Evolutionary conservation across 495 filamentous ascomycete species (phyloP), one percentile per base, ranked within the genome.

Genomic region (Parmelia sp.): DNA sequence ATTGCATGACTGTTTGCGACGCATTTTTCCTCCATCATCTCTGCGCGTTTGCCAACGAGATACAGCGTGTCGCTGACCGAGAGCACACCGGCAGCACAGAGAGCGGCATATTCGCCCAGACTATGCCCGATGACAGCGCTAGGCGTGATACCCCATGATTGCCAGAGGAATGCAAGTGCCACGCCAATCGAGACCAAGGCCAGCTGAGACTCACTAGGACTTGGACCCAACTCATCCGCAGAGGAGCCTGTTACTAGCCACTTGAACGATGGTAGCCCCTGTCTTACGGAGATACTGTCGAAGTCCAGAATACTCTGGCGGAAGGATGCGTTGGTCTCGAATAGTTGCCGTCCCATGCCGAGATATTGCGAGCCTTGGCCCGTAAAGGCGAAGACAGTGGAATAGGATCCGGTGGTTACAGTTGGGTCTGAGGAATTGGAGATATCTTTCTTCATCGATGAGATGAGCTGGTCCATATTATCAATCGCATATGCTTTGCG

Each of bases 311-410:
- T 68, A 10, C 68, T 59, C 8, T 56, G 35, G 11, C 68, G 71
- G 69, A 77, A 79, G 8, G 31, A 39, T 1, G 66, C 62, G 19
- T 59, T 68, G 19, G 62, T 60, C 19, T 70, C 64, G 25, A 68
- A 77, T 0, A 81, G 63, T n/a, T 75, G 51, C 25, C 61, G 37
- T 17, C 62, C 69, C 60, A 73, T 69, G 4, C 60, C 67, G 33
- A 68, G 60, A 37, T 86, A 87, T 49, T 84, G 81, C 1, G 83
- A 79, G 17, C 88, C 88, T 70, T 90, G 88, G 31, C 88, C 88
- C 19, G 86, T 88, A 69, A 90, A 90, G 37, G 80, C 72, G 66
- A 91, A 88, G 0, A 82, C 82, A 10, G 88, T 76, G 17, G 68
- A 36, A 0, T 71, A 66, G 53, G 64, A 47, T 37, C 60, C 61